Percentiles rank a stretch among this genome's conserved stretches.
phyloP scores from a whole-genome alignment of 257 asterid species.

The Anisodus tanguticus region DNA sequence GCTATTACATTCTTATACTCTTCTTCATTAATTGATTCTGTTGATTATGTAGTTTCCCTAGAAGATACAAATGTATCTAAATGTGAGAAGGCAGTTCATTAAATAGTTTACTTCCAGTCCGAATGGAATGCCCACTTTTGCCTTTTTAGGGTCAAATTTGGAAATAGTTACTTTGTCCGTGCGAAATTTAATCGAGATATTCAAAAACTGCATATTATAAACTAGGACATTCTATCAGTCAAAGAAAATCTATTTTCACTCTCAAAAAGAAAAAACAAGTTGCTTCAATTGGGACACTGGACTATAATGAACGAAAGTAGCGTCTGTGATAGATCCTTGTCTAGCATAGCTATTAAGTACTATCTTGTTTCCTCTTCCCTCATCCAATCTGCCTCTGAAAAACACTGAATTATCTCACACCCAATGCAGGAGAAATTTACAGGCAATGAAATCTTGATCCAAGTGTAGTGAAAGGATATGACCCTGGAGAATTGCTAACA shows the following conservation, averaged over 20 bases:
- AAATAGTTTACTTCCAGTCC: constrained; percentile 1
- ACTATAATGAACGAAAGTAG: neutral
- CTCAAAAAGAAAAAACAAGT: neutral
- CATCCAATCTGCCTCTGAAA: constrained; percentile 12
- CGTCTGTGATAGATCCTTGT: neutral
- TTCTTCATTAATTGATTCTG: constrained; percentile 26
- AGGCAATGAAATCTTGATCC: neutral
- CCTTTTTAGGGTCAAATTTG: neutral
- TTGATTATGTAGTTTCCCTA: neutral
- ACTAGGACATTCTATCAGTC: neutral
- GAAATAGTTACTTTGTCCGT: neutral
- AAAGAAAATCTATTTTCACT: neutral
- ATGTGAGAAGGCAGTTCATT: constrained; percentile 23
- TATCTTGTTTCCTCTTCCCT: constrained; percentile 7
- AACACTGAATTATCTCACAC: neutral
- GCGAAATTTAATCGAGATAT: neutral
- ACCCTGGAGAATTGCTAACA: neutral
- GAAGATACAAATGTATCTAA: constrained; percentile 19
- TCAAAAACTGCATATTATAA: neutral
- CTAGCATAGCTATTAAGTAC: neutral
- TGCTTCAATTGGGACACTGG: neutral
- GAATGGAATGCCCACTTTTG: neutral
- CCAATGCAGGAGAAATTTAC: neutral
- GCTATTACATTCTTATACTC: constrained; percentile 6
- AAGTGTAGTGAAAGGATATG: neutral